Base-by-base conservation (phyloP, 768 basidiomycete species). In the Suillus bovinus region DNA sequence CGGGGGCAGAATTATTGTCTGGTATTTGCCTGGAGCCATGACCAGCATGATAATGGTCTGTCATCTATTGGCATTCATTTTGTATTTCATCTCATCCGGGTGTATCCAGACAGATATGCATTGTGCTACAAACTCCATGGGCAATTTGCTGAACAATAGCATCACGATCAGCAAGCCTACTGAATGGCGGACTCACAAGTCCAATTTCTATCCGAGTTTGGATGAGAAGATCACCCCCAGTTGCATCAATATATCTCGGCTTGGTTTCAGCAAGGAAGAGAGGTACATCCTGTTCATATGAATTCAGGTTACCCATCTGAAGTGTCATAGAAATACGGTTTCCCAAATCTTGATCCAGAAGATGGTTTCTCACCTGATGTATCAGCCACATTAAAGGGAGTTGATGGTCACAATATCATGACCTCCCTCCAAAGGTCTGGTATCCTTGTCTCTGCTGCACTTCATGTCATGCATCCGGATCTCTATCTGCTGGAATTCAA, bases 211-310 rank as follows among this genome's bases (percentile, higher is more conserved):
- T n/a, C 20, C 50, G 6, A 53, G 50, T 53, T 20, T 10, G 3
- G 31, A 53, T 33, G 31, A n/a, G 20, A 53, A n/a, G 31, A 9
- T 53, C 50, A 33, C 31, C 10, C 31, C 50, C 6, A 11, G 50
- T n/a, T 53, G 50, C 2, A 53, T 53, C 50, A 53, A 53, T n/a
- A 53, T 53, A 53, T 53, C 50, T 5, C 50, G 5, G 31, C 52
- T 33, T 53, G 52, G 52, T 53, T 53, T 53, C 52, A 53, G 6
- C 52, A 53, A 53, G 52, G 52, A 14, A 53, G 52, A 53, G n/a
- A 53, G 52, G 52, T 53, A 5, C 2, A n/a, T 20, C 20, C n/a
- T 11, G 50, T 53, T 2, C 0, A 2, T 3, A 1, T n/a, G 5
- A 2, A 33, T n/a, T n/a, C 11, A n/a, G n/a, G 20, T n/a, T 8